Evolutionary conservation across 2,329 filamentous ascomycete genomes (phyloP), one percentile per base, ranked within the genome.

Genomic region (Amesomyces nigricolor): DNA sequence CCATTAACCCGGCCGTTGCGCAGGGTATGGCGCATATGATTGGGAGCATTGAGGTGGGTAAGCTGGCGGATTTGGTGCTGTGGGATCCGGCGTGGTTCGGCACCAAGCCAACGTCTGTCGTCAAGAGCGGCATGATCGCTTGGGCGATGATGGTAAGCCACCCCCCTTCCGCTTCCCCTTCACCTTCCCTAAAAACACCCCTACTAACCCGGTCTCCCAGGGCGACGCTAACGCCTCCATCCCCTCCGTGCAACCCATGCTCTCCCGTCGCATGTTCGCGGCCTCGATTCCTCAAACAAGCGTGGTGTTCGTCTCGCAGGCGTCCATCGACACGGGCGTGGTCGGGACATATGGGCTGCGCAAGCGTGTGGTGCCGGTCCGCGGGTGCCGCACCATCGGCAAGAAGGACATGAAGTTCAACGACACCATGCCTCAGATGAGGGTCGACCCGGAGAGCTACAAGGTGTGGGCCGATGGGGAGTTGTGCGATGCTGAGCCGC

Each of bases 331-430:
- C 35, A 80, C 76, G 5, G 89, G 89, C 46, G 75, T 76, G 3
- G 80, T 91, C 42, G 76, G 78, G n/a, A 75, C 75, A 2, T 96
- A 96, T 70, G 82, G 81, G 2, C 75, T 97, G 59, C 80, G 79
- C 64, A 95, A 91, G 71, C 82, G 89, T 46, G 75, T 96, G 61
- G 89, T 94, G 73, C 76, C 89, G 3, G 90, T 96, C 47, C 85
- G 79, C 67, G 81, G 81, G 54, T 95, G 91, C 70, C 63, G 91
- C 57, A 80, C 71, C 32, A 79, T 96, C 44, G 78, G 85, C 43
- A 96, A 96, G 78, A 78, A 73, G 64, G 88, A 96, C 71, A 96
- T 96, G 91, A 91, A 89, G 67, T 91, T 83, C 71, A 96, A 96
- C 70, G 84, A 90, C 66, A 72, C 73, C 53, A 90, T 83, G 82